Base-by-base conservation (phyloP, 495 filamentous ascomycete genomes). In the Staphylotrichum longicolle region DNA sequence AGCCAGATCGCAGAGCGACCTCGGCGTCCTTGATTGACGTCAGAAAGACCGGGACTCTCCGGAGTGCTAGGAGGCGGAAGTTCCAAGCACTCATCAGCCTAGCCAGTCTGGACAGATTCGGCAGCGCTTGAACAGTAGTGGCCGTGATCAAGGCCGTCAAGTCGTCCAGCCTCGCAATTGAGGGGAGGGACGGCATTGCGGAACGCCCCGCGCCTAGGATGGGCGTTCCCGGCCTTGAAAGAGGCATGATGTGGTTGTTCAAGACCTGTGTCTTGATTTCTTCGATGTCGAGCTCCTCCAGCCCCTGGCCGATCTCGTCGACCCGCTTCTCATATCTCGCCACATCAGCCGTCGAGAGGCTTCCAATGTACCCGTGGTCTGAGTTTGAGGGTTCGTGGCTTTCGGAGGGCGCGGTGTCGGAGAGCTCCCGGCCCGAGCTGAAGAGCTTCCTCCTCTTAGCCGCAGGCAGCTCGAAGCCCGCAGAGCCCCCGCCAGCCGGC, bases 191-290 rank as follows among this genome's bases (percentile, higher is more conserved):
- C 71, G 74, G 82, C 46, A 68, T 45, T 37, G 73, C 45, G 7
- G 70, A 69, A 53, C 71, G 73, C 44, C 60, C 68, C 3, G 74
- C 66, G 57, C 72, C 82, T 49, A 78, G 75, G 60, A 83, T 80
- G 59, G 79, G 85, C 53, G 78, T 78, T 50, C 72, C 74, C 66
- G 77, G 76, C 70, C 70, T 76, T 69, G 71, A 83, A 78, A 80
- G 67, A 73, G 71, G 84, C 77, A 70, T 70, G 70, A 87, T 83
- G 77, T 94, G 88, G 60, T 87, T 88, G 78, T 88, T 86, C 58
- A 96, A 77, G 63, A 98, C 90, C 71, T 92, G 91, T 51, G 81
- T 83, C 76, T 97, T 97, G 66, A 98, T 85, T 66, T 95, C 92
- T 63, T 96, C 92, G 49, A 98, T 81, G 56, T 91, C 85, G 50